Evolutionary conservation across 1,284 basidiomycete genomes (phyloP).

Genomic region (Xerocomus amazonicus): DNA sequence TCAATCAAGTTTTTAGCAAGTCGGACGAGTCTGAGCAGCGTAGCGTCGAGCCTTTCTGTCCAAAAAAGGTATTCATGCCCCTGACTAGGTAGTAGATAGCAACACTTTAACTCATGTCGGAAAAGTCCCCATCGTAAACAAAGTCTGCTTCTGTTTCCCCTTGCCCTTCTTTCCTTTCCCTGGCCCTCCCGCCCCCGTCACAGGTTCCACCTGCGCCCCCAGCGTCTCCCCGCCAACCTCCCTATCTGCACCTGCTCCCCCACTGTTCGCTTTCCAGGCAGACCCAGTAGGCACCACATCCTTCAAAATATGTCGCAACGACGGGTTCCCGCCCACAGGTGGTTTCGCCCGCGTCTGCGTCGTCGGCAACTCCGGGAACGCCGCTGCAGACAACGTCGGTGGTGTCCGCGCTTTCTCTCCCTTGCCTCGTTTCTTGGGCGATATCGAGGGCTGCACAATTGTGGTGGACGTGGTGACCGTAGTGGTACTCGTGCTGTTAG

Average conservation of each 20-base stretch:
- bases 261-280: conserved; percentile 45
- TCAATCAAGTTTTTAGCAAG: background rate
- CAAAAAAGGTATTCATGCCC: conserved; percentile 2
- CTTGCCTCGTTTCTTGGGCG: conserved; percentile 19
- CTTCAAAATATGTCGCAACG: conserved; percentile 69
- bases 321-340: conserved; percentile 61
- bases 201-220: conserved; percentile 5
- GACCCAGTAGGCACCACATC: conserved; percentile 43
- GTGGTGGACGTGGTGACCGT: conserved; percentile 2
- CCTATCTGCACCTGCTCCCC: background rate
- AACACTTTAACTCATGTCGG: conserved; percentile 39
- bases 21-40: no score
- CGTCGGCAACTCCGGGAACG: conserved; percentile 72
- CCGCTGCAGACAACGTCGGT: conserved; percentile 49
- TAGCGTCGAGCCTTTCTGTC: background rate
- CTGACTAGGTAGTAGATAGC: background rate
- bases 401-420: conserved; percentile 16
- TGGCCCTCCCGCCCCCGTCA: conserved; percentile 11
- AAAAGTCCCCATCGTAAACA: conserved; percentile 71
- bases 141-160: conserved; percentile 77
- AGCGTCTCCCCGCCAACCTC: background rate
- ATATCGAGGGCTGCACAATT: background rate
- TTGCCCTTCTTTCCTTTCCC: conserved; percentile 28
- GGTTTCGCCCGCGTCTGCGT: conserved; percentile 43
- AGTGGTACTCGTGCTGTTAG: conserved; percentile 5